Conservation (phyloP, 345 rosid genomes). For the Sisymbrium altissimum region DNA sequence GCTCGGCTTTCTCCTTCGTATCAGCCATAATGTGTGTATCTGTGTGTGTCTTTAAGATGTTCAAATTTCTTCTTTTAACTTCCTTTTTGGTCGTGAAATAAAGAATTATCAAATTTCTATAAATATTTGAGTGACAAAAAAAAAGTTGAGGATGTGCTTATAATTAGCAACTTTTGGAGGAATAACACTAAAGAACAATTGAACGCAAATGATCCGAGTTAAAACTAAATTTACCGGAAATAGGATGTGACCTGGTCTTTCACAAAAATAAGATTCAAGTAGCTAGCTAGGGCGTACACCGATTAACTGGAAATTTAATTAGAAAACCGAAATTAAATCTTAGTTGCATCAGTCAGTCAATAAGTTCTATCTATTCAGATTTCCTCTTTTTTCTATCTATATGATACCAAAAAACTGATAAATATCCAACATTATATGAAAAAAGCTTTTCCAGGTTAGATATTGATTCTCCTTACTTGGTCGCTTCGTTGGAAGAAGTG, state of each 20-base stretch:
- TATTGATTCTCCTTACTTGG: too few species aligned
- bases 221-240: conserved; percentile 12
- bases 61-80: neutral
- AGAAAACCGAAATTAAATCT: neutral
- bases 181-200: conserved; percentile 3
- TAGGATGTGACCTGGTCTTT: conserved; percentile 20
- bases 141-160: conserved; percentile 20
- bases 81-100: neutral
- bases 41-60: neutral
- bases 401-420: neutral
- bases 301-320: neutral
- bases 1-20: conserved; percentile 51
- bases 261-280: neutral
- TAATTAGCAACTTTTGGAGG: conserved; percentile 30
- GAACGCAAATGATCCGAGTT: conserved; percentile 4
- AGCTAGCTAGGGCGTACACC: neutral
- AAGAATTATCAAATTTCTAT: neutral
- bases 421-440: neutral
- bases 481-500: neutral
- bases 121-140: conserved; percentile 6
- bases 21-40: conserved; percentile 46
- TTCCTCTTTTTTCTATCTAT: neutral
- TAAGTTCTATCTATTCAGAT: too few species aligned
- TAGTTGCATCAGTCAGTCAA: too few species aligned
- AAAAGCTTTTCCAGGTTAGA: neutral